phyloP scores from a whole-genome alignment of 2,329 filamentous ascomycete genomes.

The Sporothrix pallida region DNA sequence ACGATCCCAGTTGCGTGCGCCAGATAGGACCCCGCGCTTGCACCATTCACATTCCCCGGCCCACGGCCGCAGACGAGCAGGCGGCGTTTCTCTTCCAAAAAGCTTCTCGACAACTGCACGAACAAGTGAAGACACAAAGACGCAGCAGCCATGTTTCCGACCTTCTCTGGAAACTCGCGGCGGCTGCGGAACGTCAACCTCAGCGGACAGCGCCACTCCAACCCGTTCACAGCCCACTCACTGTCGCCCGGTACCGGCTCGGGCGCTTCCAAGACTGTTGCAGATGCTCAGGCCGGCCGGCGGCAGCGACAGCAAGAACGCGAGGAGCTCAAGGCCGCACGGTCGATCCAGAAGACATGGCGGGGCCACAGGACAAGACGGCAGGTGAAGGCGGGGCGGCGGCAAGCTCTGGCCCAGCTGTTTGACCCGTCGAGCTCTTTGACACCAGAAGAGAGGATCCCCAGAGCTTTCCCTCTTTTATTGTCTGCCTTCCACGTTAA shows the following conservation, averaged over 20 bases:
- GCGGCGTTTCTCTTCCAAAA: neutral
- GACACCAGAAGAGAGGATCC: constrained; percentile 47
- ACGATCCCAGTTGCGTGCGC: neutral
- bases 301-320: constrained; percentile 80
- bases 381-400: constrained; percentile 61
- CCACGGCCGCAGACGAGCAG: constrained; percentile 11
- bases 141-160: constrained; percentile 74
- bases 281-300: constrained; percentile 85
- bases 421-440: constrained; percentile 50
- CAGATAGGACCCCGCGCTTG: constrained; percentile 27
- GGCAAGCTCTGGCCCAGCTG: constrained; percentile 66
- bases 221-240: constrained; percentile 74
- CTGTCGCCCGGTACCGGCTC: constrained; percentile 63
- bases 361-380: constrained; percentile 73
- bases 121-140: neutral
- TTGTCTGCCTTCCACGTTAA: constrained; percentile 56
- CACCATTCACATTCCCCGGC: constrained; percentile 4
- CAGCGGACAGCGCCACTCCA: constrained; percentile 74
- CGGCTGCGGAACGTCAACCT: constrained; percentile 92
- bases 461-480: constrained; percentile 54
- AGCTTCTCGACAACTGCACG: neutral
- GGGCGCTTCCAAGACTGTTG: constrained; percentile 77
- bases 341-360: constrained; percentile 79
- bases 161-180: constrained; percentile 86
- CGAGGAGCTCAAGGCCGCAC: constrained; percentile 74